A percentile compares a stretch with the other conserved stretches of the same genome.
These are phyloP conservation scores for Salix koriyanagi DNA, from an alignment of 345 rosid genomes.

Conservation along the genomic window DNA sequence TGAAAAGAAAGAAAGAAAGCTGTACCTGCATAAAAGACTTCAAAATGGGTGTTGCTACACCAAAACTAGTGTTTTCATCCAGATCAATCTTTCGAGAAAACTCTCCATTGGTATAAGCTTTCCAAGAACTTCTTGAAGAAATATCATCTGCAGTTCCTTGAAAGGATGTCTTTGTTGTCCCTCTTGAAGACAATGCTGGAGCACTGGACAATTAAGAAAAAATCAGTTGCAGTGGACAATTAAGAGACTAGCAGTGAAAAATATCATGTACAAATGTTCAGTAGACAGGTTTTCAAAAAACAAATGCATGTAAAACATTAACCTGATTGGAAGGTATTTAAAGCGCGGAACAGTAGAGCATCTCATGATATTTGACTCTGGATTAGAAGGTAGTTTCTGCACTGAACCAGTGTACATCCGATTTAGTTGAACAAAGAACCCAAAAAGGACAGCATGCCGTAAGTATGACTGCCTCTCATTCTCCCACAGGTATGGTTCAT, in stretches of 20 bases:
- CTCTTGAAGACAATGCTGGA: constrained; percentile 82
- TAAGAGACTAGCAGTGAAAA: neutral
- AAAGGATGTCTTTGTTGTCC: constrained; percentile 48
- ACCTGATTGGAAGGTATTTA: constrained; percentile 98
- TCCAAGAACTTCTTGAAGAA: constrained; percentile 59
- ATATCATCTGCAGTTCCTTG: constrained; percentile 49
- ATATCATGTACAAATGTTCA: neutral
- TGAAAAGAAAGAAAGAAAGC: constrained; percentile 1
- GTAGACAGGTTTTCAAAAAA: neutral
- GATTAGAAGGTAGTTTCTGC: constrained; percentile 87
- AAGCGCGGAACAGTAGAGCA: constrained; percentile 91
- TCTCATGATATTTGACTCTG: constrained; percentile 92
- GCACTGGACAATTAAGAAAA: constrained; percentile 26
- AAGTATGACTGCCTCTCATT: constrained; percentile 87
- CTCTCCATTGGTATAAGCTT: constrained; percentile 63
- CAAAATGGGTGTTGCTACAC: constrained; percentile 81
- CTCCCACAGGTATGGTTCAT: constrained; percentile 93
- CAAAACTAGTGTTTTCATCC: constrained; percentile 61
- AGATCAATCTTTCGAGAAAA: constrained; percentile 57
- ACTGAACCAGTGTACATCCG: constrained; percentile 77
- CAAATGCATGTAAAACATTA: constrained; percentile 1
- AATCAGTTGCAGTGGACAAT: neutral
- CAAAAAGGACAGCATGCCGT: constrained; percentile 94
- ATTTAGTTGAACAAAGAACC: constrained; percentile 94
- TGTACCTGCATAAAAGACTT: constrained; percentile 92